Conservation (phyloP, 2,329 filamentous ascomycete genomes). For the Venturia effusa region DNA sequence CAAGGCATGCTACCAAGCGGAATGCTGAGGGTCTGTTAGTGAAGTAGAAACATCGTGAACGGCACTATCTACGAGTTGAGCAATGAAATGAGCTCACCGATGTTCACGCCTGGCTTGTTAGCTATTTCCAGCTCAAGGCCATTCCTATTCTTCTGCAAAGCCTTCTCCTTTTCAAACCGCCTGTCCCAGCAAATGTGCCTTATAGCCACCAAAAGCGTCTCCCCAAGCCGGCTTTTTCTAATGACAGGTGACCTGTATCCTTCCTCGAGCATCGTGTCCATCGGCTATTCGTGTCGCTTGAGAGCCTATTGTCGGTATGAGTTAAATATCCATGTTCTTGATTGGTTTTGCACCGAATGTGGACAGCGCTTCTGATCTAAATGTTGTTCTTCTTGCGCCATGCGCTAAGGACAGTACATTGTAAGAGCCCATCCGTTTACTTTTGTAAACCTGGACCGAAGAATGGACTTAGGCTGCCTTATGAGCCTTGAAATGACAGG, state of each 20-base stretch:
- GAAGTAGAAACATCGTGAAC: neutral
- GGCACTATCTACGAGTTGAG: neutral
- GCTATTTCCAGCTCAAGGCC: slow-evolving; percentile 24
- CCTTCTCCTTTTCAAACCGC: slow-evolving; percentile 25
- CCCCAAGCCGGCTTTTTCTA: slow-evolving; percentile 28
- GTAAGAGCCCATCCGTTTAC: neutral
- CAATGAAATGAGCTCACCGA: neutral
- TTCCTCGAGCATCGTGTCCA: slow-evolving; percentile 15
- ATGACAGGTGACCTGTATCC: slow-evolving; percentile 29
- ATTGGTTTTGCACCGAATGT: slow-evolving; percentile 12
- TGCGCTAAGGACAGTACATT: neutral
- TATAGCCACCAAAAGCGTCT: slow-evolving; percentile 29
- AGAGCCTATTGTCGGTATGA: neutral
- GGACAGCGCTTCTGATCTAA: neutral
- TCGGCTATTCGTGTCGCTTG: neutral
- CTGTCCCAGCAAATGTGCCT: slow-evolving; percentile 25
- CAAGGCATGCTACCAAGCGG: neutral
- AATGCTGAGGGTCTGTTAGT: neutral
- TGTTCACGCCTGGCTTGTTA: slow-evolving; percentile 28
- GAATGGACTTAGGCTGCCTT: neutral
- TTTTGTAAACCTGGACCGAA: neutral
- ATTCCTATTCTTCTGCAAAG: slow-evolving; percentile 22
- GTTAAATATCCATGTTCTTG: neutral
- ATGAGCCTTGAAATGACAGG: neutral
- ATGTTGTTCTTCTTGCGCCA: neutral